These are phyloP conservation scores for Cyberlindnera misumaiensis DNA, from an alignment of 805 yeast species.

Conservation along the genomic window DNA sequence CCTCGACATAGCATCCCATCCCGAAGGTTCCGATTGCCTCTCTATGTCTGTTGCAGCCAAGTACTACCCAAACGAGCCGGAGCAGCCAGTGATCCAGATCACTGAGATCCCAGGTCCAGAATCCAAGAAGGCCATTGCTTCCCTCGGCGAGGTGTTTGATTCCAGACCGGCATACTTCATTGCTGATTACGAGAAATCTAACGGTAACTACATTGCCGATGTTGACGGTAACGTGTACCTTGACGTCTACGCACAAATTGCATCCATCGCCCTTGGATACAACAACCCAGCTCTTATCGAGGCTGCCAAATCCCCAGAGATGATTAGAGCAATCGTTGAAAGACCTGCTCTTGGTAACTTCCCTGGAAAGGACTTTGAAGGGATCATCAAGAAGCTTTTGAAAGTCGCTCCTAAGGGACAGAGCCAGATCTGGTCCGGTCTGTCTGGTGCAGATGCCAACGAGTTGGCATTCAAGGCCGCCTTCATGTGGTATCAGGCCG, in stretches of 20 bases:
- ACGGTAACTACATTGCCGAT: conserved; percentile 76
- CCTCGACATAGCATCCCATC: too few species aligned
- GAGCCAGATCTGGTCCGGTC: conserved; percentile 67
- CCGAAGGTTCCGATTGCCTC: too few species aligned
- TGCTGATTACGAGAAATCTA: conserved; percentile 68
- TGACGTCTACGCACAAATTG: conserved; percentile 78
- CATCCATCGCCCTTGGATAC: conserved; percentile 81
- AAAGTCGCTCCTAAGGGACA: conserved; percentile 77
- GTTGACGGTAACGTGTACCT: conserved; percentile 70
- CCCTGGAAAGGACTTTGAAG: conserved; percentile 63
- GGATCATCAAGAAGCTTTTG: conserved; percentile 38
- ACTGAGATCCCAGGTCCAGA: conserved; percentile 71
- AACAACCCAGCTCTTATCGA: conserved; percentile 71
- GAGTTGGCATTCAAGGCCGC: conserved; percentile 88
- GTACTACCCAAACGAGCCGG: conserved; percentile 79
- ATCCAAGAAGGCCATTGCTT: conserved; percentile 42
- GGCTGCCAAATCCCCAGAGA: conserved; percentile 62
- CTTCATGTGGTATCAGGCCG: conserved; percentile 68
- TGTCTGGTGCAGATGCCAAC: conserved; percentile 84
- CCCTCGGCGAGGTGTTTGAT: conserved; percentile 61
- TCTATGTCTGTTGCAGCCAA: conserved; percentile 39
- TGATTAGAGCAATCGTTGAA: conserved; percentile 68
- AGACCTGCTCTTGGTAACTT: conserved; percentile 84
- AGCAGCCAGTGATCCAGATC: conserved; percentile 56
- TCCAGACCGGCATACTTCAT: conserved; percentile 67